These are phyloP conservation scores for Fraxinus nigra DNA, from an alignment of 305 asterid genomes.

Conservation along the genomic window DNA sequence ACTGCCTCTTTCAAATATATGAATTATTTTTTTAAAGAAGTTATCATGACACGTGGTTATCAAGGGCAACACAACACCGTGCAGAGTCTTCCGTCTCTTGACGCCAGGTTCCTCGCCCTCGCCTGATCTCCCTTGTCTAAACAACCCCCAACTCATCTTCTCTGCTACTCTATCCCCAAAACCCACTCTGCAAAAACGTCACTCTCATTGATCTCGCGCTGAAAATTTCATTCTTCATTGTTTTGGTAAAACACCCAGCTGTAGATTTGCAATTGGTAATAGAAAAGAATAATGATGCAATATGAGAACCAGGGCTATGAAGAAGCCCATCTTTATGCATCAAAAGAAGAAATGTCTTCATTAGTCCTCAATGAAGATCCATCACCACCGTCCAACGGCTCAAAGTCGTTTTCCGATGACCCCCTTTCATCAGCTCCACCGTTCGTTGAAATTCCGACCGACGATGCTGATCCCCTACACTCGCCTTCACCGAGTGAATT, in stretches of 20 bases:
- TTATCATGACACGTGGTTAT: neutral
- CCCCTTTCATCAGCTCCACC: constrained; percentile 48
- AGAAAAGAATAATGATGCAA: constrained; percentile 56
- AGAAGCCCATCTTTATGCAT: constrained; percentile 47
- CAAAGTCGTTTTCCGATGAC: constrained; percentile 35
- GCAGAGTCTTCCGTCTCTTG: neutral
- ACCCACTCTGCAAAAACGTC: constrained; percentile 1
- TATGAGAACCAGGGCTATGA: constrained; percentile 56
- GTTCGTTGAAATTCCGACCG: constrained; percentile 41
- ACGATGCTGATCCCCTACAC: constrained; percentile 31
- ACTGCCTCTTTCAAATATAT: too few species aligned
- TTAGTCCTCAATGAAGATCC: constrained; percentile 48
- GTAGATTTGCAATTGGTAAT: constrained; percentile 7
- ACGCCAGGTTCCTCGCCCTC: neutral
- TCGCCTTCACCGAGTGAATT: constrained; percentile 34
- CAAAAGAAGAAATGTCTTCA: constrained; percentile 61
- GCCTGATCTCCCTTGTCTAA: neutral
- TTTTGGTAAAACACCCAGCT: neutral
- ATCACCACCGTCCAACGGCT: constrained; percentile 36
- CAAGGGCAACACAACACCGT: neutral
- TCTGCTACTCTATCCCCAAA: neutral
- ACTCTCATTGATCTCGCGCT: neutral
- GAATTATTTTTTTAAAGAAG: neutral
- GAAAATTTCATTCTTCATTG: neutral
- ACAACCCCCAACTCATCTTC: neutral